Conservation (phyloP, 148 eudicot genomes). For the Cornus kousa region DNA sequence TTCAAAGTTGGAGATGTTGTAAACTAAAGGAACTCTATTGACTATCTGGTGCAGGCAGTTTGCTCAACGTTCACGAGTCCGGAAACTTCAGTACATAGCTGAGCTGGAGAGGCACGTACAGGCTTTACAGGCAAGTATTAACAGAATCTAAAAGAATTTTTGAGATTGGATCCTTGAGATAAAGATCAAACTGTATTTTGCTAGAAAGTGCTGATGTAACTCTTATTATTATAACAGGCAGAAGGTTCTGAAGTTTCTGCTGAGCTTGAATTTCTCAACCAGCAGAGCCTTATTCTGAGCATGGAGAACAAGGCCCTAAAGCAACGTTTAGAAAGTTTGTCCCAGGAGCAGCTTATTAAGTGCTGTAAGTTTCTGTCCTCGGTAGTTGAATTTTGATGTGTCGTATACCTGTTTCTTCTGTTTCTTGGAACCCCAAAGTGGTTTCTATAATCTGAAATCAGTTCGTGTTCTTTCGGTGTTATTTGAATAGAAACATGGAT, state of each 20-base stretch:
- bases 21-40: slow-evolving; percentile 2
- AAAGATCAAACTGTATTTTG: neutral
- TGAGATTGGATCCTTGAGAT: neutral
- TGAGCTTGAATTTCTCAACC: slow-evolving; percentile 94
- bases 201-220: slow-evolving; percentile 1
- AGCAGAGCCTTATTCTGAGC: slow-evolving; percentile 81
- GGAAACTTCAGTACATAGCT: slow-evolving; percentile 96
- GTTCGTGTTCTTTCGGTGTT: neutral
- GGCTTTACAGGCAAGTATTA: slow-evolving; percentile 67
- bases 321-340: slow-evolving; percentile 78
- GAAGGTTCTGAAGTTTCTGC: slow-evolving; percentile 93
- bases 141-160: neutral
- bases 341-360: slow-evolving; percentile 95
- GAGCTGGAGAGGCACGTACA: slow-evolving; percentile 93
- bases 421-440: neutral
- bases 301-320: slow-evolving; percentile 98
- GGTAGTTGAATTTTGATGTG: neutral
- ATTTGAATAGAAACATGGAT: neutral
- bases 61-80: slow-evolving; percentile 95
- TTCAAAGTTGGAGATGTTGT: neutral
- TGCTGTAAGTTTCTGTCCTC: slow-evolving; percentile 52
- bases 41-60: slow-evolving; percentile 64
- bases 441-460: neutral
- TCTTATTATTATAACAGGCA: slow-evolving; percentile 46
- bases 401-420: neutral